Base-by-base conservation (phyloP, 169 alveolate species). In the Miamiensis avidus region DNA sequence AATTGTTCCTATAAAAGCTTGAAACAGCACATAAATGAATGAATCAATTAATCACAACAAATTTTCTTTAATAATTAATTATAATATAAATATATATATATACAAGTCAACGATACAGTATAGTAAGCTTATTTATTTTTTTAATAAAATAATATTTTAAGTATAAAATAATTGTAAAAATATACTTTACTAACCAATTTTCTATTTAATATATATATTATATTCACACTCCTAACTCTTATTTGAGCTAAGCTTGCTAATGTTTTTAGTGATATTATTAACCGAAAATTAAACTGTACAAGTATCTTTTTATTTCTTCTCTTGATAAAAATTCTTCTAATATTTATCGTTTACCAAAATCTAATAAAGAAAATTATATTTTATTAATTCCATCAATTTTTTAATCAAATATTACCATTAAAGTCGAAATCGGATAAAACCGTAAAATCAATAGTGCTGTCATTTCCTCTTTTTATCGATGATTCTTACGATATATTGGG, bases 231-330 rank as follows among this genome's bases (percentile, higher is more conserved):
- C 20, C 69, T 11, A 49, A 49, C 20, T 49, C 69, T 49, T 49
- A 20, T 11, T 49, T 49, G 4, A 20, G 20, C 20, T 49, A 4
- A 49, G 4, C 20, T 49, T 49, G 20, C 20, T 49, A 49, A 11
- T 49, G 20, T 49, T 20, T 4, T 49, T 49, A 49, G 4, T 49
- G 69, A 11, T 73, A 73, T 73, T 15, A 15, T 15, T 73, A 4
- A 28, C 76, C 65, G 20, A 79, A 79, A n/a, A 79, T 79, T 29
- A 79, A 29, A 64, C 65, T 79, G 30, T 79, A 79, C 25, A 79
- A 49, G 16, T 79, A 79, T 65, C 65, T 79, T 79, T 79, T 79
- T 20, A 79, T 79, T 65, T 79, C 84, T 29, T 79, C 84, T 30
- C 73, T 79, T 28, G 84, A 79, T 29, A 79, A 34, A 29, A 79